Base-by-base conservation (phyloP, 305 asterid genomes). In the Rubia balearica region DNA sequence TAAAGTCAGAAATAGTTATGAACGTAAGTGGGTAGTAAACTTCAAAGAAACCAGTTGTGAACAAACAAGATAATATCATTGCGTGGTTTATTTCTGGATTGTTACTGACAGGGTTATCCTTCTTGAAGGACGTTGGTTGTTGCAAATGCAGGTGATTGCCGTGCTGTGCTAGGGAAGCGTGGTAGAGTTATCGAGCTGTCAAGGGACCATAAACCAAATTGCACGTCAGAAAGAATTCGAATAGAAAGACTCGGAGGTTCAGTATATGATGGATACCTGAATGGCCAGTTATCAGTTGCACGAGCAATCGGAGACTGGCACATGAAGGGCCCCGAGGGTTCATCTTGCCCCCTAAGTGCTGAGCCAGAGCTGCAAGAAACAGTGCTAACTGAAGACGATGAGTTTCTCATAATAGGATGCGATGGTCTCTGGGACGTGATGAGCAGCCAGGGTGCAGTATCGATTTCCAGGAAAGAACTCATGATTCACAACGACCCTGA, bases 221-320 rank as follows among this genome's bases (percentile, higher is more conserved):
- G 82, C 68, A 67, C 85, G 3, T 83, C 90, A 7, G 98, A 91
- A 75, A 86, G 78, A 59, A 79, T 76, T 22, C 80, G 98, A 81
- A 91, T 91, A 11, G 98, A 91, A 67, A 83, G 79, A 57, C 96
- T 89, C 27, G 98, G 98, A 27, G 98, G 98, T 67, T 88, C 83
- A 38, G 87, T 91, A 30, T 89, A 89, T 65, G 96, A 91, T 14
- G 98, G 98, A 38, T 91, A 91, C 83, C 88, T 91, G 3, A 89
- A 89, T 6, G 98, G 96, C 45, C 96, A 88, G 74, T 81, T 91
- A 59, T 91, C 98, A 22, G 96, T 89, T 36, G 89, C 98, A 17
- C 90, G 98, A 6, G 98, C 98, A 17, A 77, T 91, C 1, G 98
- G 98, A n/a, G 97, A 91, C 74, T 91, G 97, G 97, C 97, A 91